Evolutionary conservation across 306 rosid species (phyloP), one percentile per base, ranked within the genome.

Genomic region (Bauhinia variegata): DNA sequence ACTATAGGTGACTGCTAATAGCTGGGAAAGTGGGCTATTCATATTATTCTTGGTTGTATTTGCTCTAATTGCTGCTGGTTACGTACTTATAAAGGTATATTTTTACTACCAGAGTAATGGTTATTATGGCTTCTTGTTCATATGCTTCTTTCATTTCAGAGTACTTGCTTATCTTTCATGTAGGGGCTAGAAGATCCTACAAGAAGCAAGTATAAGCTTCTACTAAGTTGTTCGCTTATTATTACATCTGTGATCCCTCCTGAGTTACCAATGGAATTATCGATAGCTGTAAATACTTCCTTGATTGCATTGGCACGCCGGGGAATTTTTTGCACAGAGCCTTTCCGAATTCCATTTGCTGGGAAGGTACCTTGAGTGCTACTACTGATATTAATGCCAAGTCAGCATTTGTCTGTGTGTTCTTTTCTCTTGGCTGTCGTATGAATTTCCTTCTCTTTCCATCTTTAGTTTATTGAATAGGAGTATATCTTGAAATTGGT

Each of bases 1-100:
- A 30, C 49, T 39, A 8, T 73, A 95, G 99, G 99, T 95, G 67
- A 95, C 99, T 68, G 99, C 99, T 63, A 95, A 90, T 88, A 95
- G 99, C 83, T 95, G 99, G 99, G 99, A 95, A 87, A 95, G 99
- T 85, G 97, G 97, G 71, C 72, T 95, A 65, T 95, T 95, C 82
- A 95, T 95, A 72, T 65, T 88, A 54, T 95, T 95, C 85, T 75
- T 95, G 85, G 97, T 90, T 60, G 80, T 95, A 67, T 95, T 95
- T 80, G 99, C 99, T 28, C 75, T 95, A 33, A 86, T 95, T 75
- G 99, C 99, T 65, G 99, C 99, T 42, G 99, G 99, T 75, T 90
- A 95, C 78, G 99, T 95, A 36, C 92, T 95, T 43, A 71, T 78
- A 12, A 95, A 90, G 99, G 97, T 95, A 86, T 79, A 59, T 32